Evolutionary conservation across 495 filamentous ascomycete species (phyloP).

Genomic region (Penicillium desertorum): DNA sequence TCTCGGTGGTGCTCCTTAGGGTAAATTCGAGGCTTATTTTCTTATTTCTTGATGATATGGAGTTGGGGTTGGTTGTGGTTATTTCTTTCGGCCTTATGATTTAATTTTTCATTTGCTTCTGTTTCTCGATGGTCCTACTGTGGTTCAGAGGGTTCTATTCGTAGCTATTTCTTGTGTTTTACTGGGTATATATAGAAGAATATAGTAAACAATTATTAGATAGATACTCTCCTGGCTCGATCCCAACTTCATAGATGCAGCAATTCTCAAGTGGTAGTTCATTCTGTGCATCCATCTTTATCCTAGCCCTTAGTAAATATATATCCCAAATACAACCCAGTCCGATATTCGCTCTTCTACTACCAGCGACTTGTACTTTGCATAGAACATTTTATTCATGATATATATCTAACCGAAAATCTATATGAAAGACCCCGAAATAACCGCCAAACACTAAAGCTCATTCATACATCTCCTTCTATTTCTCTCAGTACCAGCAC

Average conservation of each 20-base stretch:
- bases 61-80: neutral
- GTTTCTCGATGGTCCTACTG: neutral
- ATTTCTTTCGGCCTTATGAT: neutral
- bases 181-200: neutral
- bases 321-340: neutral
- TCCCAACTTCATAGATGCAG: neutral
- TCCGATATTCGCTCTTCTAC: neutral
- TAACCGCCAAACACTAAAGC: neutral
- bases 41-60: conserved; percentile 1
- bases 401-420: neutral
- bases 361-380: neutral
- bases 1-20: conserved; percentile 21
- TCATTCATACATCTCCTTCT: too few relatives aligned
- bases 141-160: neutral
- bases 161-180: neutral
- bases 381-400: neutral
- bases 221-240: neutral
- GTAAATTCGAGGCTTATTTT: neutral
- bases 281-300: neutral
- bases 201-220: neutral
- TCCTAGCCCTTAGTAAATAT: neutral
- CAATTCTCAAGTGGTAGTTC: too few relatives aligned
- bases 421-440: neutral
- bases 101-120: neutral
- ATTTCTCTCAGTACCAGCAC: neutral